Percentiles rank a stretch among this genome's conserved stretches.
These are phyloP conservation scores for Amaranthus tricolor DNA, from an alignment of 179 eudicot genomes.

Conservation along the genomic window DNA sequence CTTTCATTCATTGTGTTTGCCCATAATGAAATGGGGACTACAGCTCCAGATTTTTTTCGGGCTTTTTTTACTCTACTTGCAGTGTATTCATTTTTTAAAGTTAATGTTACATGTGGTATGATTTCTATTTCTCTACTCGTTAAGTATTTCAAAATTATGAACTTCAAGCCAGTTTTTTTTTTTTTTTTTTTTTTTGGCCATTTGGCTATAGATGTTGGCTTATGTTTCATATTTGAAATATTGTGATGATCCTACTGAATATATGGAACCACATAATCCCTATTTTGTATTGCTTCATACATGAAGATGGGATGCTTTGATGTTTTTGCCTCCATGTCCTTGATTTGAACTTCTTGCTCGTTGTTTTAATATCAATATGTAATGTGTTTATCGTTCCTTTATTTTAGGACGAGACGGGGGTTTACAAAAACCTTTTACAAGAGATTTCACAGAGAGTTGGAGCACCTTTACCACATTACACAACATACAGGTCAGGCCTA, in stretches of 20 bases:
- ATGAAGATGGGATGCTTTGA: neutral
- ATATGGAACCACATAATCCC: neutral
- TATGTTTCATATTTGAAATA: neutral
- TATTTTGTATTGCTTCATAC: neutral
- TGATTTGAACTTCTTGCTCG: neutral
- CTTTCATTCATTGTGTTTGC: neutral
- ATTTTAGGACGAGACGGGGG: constrained; percentile 80
- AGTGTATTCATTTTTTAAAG: neutral
- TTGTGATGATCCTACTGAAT: neutral
- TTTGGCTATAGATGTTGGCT: neutral
- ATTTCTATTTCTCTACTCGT: neutral
- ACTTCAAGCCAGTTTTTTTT: neutral
- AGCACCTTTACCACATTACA: constrained; percentile 74
- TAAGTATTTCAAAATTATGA: neutral
- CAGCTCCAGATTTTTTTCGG: neutral
- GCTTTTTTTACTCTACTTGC: neutral
- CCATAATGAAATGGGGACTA: neutral
- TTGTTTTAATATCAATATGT: neutral
- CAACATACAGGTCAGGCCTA: constrained; percentile 69
- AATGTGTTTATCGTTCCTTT: constrained; percentile 14
- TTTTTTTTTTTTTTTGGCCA: neutral
- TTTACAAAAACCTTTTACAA: constrained; percentile 78
- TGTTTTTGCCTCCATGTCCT: neutral
- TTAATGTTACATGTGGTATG: neutral
- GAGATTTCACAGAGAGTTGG: constrained; percentile 92